Evolutionary conservation across 768 basidiomycete genomes (phyloP), one percentile per base, ranked within the genome.

Genomic region (Lentinula guzmanii): DNA sequence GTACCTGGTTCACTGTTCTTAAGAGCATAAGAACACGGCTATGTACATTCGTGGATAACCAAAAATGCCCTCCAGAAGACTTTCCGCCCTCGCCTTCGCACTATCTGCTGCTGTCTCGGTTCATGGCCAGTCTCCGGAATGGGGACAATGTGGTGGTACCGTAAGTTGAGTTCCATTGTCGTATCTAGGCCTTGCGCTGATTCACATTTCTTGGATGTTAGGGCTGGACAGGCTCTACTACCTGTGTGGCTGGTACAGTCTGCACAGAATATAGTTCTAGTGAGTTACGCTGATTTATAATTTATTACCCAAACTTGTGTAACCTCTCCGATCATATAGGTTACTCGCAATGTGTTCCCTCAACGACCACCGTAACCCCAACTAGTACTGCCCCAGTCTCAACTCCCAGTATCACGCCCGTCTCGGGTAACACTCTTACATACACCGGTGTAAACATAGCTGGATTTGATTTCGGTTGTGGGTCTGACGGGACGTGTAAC

Each of bases 391-490:
- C 66, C 1, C 46, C 54, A 16, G 43, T 56, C 11, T 21, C 51
- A 10, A 60, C 51, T 9, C 57, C 61, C 33, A 61, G 65, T 10
- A 60, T 53, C 42, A 13, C 64, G 10, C 65, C 72, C 7, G 51
- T 68, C 21, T 65, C 72, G 5, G 67, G 59, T 31, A 71, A 71
- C 45, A 71, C 68, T 18, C 68, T 82, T 31, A 65, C 65, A 48
- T 76, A 77, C 56, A 71, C 71, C 7, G 81, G 83, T 55, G 74
- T 84, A 24, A 83, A 84, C 66, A 83, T 84, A 54, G 72, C 82
- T 34, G 82, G 83, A 1, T 83, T 82, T 63, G 83, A 84, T 66
- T 84, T 85, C 64, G 79, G 82, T 18, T 81, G 80, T 63, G 70
- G 72, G 55, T 71, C 71, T 5, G 78, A 81, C 62, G 81, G 82